A percentile compares a stretch with the other conserved stretches of the same genome.
phyloP scores from a whole-genome alignment of 169 alveolate genomes.

The Cyclospora cayetanensis region DNA sequence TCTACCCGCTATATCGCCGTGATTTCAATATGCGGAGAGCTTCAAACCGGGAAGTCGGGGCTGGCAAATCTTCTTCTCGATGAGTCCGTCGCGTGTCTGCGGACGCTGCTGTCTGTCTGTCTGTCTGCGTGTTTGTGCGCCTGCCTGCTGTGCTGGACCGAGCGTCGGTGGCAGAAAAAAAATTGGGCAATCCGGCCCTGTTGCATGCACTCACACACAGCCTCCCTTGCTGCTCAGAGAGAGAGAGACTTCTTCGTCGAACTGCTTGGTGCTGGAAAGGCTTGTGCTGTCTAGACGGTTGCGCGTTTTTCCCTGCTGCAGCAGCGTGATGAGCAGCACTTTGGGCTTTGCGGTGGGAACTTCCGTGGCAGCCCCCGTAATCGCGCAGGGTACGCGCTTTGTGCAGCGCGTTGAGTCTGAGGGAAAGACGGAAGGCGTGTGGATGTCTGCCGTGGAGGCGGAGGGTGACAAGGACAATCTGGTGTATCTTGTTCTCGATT shows the following conservation, averaged over 20 bases:
- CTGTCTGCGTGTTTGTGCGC: neutral
- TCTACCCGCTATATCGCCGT: constrained; percentile 62
- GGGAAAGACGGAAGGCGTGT: constrained; percentile 70
- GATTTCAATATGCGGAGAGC: constrained; percentile 65
- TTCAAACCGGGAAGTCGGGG: constrained; percentile 64
- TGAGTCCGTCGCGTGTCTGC: constrained; percentile 28
- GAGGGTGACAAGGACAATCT: constrained; percentile 56
- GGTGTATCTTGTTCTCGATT: constrained; percentile 66
- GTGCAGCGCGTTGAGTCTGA: constrained; percentile 56
- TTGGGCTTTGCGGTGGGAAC: constrained; percentile 68
- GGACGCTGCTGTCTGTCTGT: neutral
- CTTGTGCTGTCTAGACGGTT: neutral
- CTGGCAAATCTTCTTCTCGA: constrained; percentile 69
- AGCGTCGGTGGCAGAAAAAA: no score
- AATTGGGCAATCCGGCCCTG: no score
- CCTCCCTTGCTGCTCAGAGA: no score
- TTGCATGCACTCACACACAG: no score
- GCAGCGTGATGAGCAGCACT: constrained; percentile 52
- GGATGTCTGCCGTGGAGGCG: constrained; percentile 61
- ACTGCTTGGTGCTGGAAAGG: no score
- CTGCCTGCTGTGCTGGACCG: no score
- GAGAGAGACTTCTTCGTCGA: no score
- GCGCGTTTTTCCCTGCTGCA: neutral
- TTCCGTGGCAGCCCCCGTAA: constrained; percentile 27
- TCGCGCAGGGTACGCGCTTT: constrained; percentile 40